Evolutionary conservation across 768 basidiomycete genomes (phyloP), one percentile per base, ranked within the genome.

Genomic region (Podaxis carcinomalis): DNA sequence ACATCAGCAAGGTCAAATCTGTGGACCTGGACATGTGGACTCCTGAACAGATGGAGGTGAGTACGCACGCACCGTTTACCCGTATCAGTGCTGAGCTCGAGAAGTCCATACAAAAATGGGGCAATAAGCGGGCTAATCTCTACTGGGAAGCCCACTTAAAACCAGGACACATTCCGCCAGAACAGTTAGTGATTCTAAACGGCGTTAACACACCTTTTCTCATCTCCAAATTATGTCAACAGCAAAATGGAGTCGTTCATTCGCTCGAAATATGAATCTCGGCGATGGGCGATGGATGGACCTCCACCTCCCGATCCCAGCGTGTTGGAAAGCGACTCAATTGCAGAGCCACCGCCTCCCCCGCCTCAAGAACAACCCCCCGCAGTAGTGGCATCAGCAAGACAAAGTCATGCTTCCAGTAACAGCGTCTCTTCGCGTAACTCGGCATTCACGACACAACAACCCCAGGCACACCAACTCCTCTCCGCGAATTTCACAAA

Each of bases 61-160:
- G 83, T 27, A 60, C 23, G 51, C 19, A 19, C 50, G 21, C 13
- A 36, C 21, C 16, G 11, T 1, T 40, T 6, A 21, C 32, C 28
- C 27, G 28, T 51, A 23, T 47, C 39, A 32, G 16, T 44, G 27
- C 14, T 49, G 14, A 55, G n/a, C 39, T 50, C 23, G 21, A 19
- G 5, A 54, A 90, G 88, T 86, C 87, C 1, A 88, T 98, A 56
- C 87, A 92, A 72, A 92, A 89, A 72, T 99, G 96, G 96, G 96
- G 96, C 0, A 99, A 99, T 71, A 80, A 78, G 53, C 86, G 87
- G 6, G 96, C 94, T 6, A 99, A 99, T 75, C 67, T 91, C 4
- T 98, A 98, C 75, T 99, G 96, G 96, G 96, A 99, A 71, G 90
- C 92, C 3, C 95, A 97, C 75, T 78, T 98, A 58, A 95, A 93